Conservation (phyloP, 139 green algal genomes). For the Tetradesmus obliquus region DNA sequence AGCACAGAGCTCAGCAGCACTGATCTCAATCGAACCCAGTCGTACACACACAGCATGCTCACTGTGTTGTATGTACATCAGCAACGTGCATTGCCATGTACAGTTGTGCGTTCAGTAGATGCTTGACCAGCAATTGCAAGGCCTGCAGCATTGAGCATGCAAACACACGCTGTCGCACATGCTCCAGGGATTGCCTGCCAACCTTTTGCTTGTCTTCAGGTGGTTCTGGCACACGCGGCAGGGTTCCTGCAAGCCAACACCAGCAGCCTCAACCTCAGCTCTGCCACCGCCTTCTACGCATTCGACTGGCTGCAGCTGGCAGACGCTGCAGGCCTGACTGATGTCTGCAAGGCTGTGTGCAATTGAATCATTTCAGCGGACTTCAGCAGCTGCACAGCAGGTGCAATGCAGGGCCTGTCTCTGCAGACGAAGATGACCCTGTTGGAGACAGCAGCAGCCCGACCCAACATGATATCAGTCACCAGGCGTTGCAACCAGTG, state of each 20-base stretch:
- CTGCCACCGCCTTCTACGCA: background rate
- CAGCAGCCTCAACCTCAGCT: background rate
- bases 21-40: too few relatives aligned
- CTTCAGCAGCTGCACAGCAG: background rate
- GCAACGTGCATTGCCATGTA: too few relatives aligned
- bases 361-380: background rate
- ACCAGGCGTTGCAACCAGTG: too few relatives aligned
- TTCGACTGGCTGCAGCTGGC: background rate
- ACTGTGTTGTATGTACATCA: too few relatives aligned
- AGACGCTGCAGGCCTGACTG: background rate
- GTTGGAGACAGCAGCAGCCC: background rate
- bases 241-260: background rate
- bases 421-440: background rate
- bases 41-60: too few relatives aligned
- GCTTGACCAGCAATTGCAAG: too few relatives aligned
- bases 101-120: too few relatives aligned
- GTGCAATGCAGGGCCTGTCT: background rate
- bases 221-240: background rate
- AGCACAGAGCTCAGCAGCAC: too few relatives aligned
- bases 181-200: too few relatives aligned
- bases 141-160: too few relatives aligned
- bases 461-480: too few relatives aligned
- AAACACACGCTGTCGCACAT: too few relatives aligned
- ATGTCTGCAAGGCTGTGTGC: background rate
- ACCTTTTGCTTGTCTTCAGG: background rate